Evolutionary conservation across 1,284 basidiomycete species (phyloP).

Genomic region (Serendipita sp.): DNA sequence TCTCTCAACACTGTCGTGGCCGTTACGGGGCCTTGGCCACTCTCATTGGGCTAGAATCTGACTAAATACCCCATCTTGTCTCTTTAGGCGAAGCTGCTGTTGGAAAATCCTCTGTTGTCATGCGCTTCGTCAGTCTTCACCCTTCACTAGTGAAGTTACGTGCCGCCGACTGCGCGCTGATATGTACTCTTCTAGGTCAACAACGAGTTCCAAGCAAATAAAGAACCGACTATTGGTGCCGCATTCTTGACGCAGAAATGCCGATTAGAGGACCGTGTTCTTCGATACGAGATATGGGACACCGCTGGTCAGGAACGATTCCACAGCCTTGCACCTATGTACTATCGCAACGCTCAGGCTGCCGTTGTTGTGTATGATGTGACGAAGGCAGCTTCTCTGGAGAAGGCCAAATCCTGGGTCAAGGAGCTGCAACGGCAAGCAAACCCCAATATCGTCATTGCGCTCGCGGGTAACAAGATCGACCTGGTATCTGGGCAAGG

Average conservation of each 20-base stretch:
- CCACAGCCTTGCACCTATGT: constrained; percentile 91
- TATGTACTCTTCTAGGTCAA: constrained; percentile 42
- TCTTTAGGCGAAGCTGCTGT: constrained; percentile 90
- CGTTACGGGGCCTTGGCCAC: background rate
- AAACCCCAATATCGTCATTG: constrained; percentile 98
- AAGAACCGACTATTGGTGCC: constrained; percentile 96
- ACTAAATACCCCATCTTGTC: background rate
- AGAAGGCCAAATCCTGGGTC: constrained; percentile 99
- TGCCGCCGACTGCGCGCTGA: constrained; percentile 1
- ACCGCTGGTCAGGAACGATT: constrained; percentile 92
- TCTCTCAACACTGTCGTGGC: background rate
- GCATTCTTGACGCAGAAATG: constrained; percentile 89
- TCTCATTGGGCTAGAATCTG: constrained; percentile 5
- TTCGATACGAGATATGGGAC: constrained; percentile 95
- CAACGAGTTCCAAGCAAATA: constrained; percentile 92
- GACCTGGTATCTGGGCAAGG: constrained; percentile 61
- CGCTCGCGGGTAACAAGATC: constrained; percentile 89
- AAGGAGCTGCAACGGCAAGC: constrained; percentile 98
- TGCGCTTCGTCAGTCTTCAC: constrained; percentile 71
- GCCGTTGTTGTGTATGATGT: constrained; percentile 98
- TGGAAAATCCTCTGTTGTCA: constrained; percentile 97
- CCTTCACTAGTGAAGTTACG: background rate
- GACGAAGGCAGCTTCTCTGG: constrained; percentile 83
- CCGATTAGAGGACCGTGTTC: constrained; percentile 76
- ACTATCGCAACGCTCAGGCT: constrained; percentile 97